Conservation (phyloP, 805 yeast species). For the Zygoascus flipseniorum region DNA sequence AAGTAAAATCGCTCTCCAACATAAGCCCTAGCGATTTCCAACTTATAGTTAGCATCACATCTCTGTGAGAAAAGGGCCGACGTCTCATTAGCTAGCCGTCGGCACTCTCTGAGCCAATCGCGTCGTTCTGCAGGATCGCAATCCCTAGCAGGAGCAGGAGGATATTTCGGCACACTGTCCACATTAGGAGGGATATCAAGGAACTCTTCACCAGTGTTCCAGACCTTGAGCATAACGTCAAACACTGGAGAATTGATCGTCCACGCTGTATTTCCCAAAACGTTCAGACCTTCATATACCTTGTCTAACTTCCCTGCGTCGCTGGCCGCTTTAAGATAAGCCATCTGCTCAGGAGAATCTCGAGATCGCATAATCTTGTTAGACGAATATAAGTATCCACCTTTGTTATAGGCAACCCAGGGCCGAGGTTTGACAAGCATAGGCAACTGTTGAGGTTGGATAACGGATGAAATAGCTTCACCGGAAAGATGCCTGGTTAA, state of each 20-base stretch:
- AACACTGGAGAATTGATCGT: slow-evolving; percentile 71
- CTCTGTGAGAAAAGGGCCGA: slow-evolving; percentile 73
- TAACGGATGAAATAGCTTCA: slow-evolving; percentile 53
- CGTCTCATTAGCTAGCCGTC: slow-evolving; percentile 48
- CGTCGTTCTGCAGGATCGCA: slow-evolving; percentile 66
- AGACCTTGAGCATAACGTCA: slow-evolving; percentile 59
- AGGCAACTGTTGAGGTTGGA: slow-evolving; percentile 81
- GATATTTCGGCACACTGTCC: slow-evolving; percentile 37
- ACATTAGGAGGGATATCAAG: slow-evolving; percentile 59
- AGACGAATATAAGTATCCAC: slow-evolving; percentile 71
- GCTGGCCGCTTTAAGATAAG: slow-evolving; percentile 81
- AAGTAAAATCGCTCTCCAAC: slow-evolving; percentile 52
- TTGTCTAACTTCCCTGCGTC: slow-evolving; percentile 53
- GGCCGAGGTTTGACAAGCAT: slow-evolving; percentile 88
- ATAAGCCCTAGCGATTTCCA: slow-evolving; percentile 92
- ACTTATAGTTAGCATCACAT: slow-evolving; percentile 87
- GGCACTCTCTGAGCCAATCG: slow-evolving; percentile 59
- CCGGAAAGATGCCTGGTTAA: slow-evolving; percentile 60
- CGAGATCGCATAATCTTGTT: slow-evolving; percentile 63
- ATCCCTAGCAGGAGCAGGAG: slow-evolving; percentile 52
- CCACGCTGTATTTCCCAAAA: slow-evolving; percentile 86
- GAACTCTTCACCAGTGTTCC: slow-evolving; percentile 80
- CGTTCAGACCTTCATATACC: slow-evolving; percentile 76
- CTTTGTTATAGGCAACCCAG: slow-evolving; percentile 75
- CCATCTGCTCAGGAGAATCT: slow-evolving; percentile 82